Conservation (phyloP, 257 asterid genomes). For the Solanum chilense region DNA sequence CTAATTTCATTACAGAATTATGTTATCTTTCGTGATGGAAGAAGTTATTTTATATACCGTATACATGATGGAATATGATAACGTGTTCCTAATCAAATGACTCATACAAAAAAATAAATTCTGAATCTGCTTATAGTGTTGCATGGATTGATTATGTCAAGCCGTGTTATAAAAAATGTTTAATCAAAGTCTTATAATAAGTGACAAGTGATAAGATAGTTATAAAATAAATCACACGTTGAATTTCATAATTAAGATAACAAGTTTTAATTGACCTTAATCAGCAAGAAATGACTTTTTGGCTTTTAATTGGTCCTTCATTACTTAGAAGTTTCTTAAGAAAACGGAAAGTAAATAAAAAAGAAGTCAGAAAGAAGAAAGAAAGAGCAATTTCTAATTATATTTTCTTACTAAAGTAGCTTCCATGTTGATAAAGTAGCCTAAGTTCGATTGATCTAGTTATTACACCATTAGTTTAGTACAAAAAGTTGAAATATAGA, state of each 20-base stretch:
- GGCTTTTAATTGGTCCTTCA: background rate
- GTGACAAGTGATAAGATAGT: background rate
- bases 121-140: fast-evolving
- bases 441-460: background rate
- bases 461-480: background rate
- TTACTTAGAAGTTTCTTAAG: background rate
- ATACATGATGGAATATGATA: no score
- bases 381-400: background rate
- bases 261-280: background rate
- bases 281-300: background rate
- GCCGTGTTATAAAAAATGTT: background rate
- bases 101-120: fast-evolving
- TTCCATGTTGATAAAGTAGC: background rate
- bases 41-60: no score
- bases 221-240: background rate
- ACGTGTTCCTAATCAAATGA: fast-evolving
- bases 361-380: background rate
- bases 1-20: no score
- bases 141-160: background rate
- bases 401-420: background rate
- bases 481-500: background rate
- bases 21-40: no score
- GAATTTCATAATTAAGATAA: background rate
- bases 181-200: background rate
- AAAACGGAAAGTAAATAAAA: background rate